Base-by-base conservation (phyloP, 345 rosid species). In the Lepidium sativum region DNA sequence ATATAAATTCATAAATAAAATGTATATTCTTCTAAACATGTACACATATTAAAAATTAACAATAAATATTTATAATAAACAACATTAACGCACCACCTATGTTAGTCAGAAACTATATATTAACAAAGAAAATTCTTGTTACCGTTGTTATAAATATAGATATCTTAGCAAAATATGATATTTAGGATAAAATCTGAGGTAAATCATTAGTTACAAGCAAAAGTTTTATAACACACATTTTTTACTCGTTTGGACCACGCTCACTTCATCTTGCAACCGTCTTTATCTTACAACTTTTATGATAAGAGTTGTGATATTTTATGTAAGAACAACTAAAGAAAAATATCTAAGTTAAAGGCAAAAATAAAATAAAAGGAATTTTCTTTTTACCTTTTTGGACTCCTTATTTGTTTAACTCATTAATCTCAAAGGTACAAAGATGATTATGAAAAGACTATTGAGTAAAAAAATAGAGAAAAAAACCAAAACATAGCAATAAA, bases 361-460 rank as follows among this genome's bases (percentile, higher is more conserved):
- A n/a, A 13, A 64, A 0, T 25, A 35, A 13, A 6, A 21, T 1
- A 12, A 67, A n/a, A 54, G 50, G 62, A 65, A 50, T 54, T 42
- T 43, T 69, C 27, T 49, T 69, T 69, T 31, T 44, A 4, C 38
- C 38, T 37, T 61, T 12, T 41, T 10, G 20, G 29, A 33, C 44
- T 66, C 71, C 49, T 67, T 11, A 15, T 58, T 44, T 34, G 18
- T 29, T 47, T 44, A 65, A 54, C 61, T 63, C n/a, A 17, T 51
- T 29, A 25, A 39, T 20, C 23, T 58, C 63, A 49, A 16, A 68
- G 39, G 73, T 59, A 32, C 43, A 69, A 41, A 60, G 38, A 51
- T 49, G 12, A 58, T 52, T 21, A 41, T 52, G 13, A 18, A 61
- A 70, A 70, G 41, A 17, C 63, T 70, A 60, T n/a, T 14, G 35